Percentiles rank a stretch among this genome's conserved stretches.
Conservation (phyloP, 73 alveolate species). For the Effrenium voratum region DNA sequence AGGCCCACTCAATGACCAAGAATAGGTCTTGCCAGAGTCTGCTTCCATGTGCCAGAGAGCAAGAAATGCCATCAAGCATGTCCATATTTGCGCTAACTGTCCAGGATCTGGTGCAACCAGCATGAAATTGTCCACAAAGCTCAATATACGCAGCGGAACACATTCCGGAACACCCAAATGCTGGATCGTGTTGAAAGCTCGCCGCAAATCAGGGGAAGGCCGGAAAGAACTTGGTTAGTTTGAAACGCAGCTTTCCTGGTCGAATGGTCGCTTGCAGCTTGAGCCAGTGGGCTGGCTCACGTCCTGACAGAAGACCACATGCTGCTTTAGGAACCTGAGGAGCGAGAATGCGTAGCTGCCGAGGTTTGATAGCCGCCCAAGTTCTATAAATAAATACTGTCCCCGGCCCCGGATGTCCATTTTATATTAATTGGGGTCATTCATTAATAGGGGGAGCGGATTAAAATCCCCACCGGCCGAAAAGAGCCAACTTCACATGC, state of each 20-base stretch:
- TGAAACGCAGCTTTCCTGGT: not conserved
- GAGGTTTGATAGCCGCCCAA: not conserved
- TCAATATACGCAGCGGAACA: not conserved
- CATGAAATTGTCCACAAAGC: constrained; percentile 20
- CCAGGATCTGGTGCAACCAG: not conserved
- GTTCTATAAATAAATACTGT: not conserved
- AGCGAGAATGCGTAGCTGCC: not conserved
- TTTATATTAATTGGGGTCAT: too few relatives aligned
- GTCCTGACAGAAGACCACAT: not conserved
- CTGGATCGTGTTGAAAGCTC: not conserved
- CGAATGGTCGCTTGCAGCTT: not conserved
- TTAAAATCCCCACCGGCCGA: not conserved
- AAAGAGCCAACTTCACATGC: not conserved
- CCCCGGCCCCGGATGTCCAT: too few relatives aligned
- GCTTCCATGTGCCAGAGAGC: not conserved
- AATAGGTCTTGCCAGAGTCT: not conserved
- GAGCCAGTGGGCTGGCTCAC: constrained; percentile 11
- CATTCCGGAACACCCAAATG: not conserved
- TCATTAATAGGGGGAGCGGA: too few relatives aligned
- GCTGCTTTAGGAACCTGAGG: not conserved
- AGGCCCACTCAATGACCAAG: not conserved
- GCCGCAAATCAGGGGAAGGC: not conserved
- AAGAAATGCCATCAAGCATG: not conserved
- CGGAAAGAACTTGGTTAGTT: not conserved
- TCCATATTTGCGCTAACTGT: not conserved